A percentile compares a stretch with the other conserved stretches of the same genome.
phyloP scores from a whole-genome alignment of 768 basidiomycete species.

The Mycena alexandri region DNA sequence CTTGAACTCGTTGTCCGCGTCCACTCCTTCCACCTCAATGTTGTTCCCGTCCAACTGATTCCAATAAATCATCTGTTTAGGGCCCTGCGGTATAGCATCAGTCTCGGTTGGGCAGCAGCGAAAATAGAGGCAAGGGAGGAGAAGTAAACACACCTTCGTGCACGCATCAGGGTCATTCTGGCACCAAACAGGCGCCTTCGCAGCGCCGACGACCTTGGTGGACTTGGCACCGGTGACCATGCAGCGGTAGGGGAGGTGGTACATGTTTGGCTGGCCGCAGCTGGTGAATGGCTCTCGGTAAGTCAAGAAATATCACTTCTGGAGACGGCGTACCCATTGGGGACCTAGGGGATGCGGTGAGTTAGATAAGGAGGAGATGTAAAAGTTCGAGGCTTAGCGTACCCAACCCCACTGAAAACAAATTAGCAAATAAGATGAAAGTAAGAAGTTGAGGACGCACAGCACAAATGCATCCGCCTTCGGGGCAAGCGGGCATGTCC shows the following conservation, averaged over 20 bases:
- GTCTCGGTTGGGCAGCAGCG: not conserved
- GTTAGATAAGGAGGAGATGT: not conserved
- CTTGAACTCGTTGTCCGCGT: conserved; percentile 54
- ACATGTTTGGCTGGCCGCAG: conserved; percentile 58
- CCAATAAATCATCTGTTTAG: conserved; percentile 71
- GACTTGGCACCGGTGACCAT: conserved; percentile 60
- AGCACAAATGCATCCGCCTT: conserved; percentile 65
- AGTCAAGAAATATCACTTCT: not conserved
- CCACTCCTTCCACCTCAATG: conserved; percentile 56
- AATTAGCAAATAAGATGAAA: not conserved
- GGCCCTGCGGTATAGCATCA: conserved; percentile 46
- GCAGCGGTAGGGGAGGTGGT: conserved; percentile 60
- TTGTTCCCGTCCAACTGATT: conserved; percentile 64
- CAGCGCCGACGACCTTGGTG: conserved; percentile 53
- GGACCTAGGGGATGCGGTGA: conserved; percentile 42
- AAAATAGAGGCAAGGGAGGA: not conserved
- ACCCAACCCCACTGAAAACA: conserved; percentile 66
- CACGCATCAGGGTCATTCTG: conserved; percentile 58
- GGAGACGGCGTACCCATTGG: conserved; percentile 52
- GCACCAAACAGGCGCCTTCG: conserved; percentile 66
- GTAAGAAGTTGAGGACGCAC: conserved; percentile 47
- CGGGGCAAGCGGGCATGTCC: conserved; percentile 62
- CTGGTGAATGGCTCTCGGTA: no score
- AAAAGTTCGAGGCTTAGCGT: conserved; percentile 22
- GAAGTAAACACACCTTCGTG: conserved; percentile 36